Conservation (phyloP, 805 yeast species). For the Metschnikowia koreensis region DNA sequence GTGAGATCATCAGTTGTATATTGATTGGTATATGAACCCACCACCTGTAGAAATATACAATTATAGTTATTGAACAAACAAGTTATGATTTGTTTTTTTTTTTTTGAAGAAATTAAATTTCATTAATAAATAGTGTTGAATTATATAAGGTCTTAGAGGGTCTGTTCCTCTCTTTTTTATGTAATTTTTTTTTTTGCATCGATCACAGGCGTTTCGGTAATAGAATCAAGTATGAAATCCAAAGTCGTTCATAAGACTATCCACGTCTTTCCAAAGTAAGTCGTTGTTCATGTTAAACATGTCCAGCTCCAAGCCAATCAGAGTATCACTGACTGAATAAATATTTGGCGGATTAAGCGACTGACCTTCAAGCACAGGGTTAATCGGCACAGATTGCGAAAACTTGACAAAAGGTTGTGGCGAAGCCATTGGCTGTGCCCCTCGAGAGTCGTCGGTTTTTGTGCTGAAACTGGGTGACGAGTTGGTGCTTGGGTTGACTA, state of each 20-base stretch:
- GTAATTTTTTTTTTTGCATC: too few relatives aligned
- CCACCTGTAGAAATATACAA: too few relatives aligned
- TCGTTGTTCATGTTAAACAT: conserved; percentile 51
- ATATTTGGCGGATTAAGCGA: background rate
- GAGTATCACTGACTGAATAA: conserved; percentile 3
- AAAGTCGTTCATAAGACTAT: conserved; percentile 85
- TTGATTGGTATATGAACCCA: too few relatives aligned
- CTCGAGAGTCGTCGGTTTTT: conserved; percentile 8
- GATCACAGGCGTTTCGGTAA: too few relatives aligned
- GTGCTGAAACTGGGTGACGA: conserved; percentile 28
- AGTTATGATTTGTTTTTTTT: too few relatives aligned
- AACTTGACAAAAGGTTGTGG: background rate
- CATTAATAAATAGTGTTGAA: too few relatives aligned
- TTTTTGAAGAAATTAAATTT: too few relatives aligned
- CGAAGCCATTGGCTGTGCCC: background rate
- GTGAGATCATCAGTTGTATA: too few relatives aligned
- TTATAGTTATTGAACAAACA: too few relatives aligned
- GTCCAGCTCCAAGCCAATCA: conserved; percentile 32
- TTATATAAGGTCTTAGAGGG: too few relatives aligned
- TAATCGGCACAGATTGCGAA: background rate
- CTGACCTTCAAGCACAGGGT: background rate
- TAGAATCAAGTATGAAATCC: conserved; percentile 64
- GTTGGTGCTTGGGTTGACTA: conserved; percentile 34
- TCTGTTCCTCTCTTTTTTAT: too few relatives aligned
- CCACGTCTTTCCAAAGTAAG: conserved; percentile 76